These are phyloP conservation scores for Bruguiera parviflora DNA, from an alignment of 345 rosid genomes.

Conservation along the genomic window DNA sequence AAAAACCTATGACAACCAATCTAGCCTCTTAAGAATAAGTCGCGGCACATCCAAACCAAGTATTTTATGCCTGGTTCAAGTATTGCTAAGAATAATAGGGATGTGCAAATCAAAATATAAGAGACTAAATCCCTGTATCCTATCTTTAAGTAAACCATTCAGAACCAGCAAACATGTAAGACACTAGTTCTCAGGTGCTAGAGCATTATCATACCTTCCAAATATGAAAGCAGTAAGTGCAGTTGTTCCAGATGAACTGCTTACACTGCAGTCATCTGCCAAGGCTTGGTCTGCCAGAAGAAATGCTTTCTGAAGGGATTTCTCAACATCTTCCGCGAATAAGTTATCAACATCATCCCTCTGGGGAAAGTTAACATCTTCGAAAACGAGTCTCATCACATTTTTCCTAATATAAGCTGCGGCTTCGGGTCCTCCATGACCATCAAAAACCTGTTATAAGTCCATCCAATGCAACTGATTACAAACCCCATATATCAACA, in stretches of 20 bases:
- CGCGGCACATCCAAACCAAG: too few relatives aligned
- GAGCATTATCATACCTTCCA: conserved; percentile 45
- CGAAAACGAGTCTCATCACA: conserved; percentile 46
- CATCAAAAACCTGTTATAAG: conserved; percentile 62
- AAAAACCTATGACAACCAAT: too few relatives aligned
- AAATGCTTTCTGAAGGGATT: conserved; percentile 52
- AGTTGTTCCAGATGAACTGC: conserved; percentile 80
- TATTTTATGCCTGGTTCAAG: too few relatives aligned
- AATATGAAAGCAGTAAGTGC: conserved; percentile 71
- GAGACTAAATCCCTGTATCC: too few relatives aligned
- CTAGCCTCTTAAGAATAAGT: too few relatives aligned
- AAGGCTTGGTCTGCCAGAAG: conserved; percentile 70
- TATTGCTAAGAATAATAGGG: too few relatives aligned
- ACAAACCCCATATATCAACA: conserved; percentile 11
- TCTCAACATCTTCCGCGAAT: conserved; percentile 50
- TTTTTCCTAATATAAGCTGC: conserved; percentile 54
- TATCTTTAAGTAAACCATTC: too few relatives aligned
- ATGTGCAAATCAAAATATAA: too few relatives aligned
- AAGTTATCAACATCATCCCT: conserved; percentile 41
- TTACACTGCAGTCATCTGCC: conserved; percentile 54
- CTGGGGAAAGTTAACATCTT: conserved; percentile 62
- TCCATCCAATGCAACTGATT: background rate
- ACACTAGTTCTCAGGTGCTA: background rate
- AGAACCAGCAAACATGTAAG: background rate
- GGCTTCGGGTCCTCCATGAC: conserved; percentile 91